These are phyloP conservation scores for Dendrothele bispora DNA, from an alignment of 768 basidiomycete genomes.

Conservation along the genomic window DNA sequence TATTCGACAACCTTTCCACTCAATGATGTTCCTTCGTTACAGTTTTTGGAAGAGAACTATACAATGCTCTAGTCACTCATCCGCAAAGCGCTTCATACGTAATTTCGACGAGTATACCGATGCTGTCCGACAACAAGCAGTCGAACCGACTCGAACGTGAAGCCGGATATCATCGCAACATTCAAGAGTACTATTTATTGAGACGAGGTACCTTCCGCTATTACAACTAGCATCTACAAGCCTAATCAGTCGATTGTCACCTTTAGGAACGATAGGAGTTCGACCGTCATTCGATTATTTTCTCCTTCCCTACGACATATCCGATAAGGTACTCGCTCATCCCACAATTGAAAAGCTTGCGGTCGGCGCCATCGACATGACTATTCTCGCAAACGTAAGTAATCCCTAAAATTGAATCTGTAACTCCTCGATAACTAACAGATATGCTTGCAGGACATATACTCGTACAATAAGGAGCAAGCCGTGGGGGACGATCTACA, in stretches of 20 bases:
- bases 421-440: too few species aligned
- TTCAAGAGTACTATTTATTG: conserved; percentile 29
- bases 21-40: too few species aligned
- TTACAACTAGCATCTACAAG: too few species aligned
- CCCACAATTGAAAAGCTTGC: conserved; percentile 13
- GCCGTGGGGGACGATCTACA: too few species aligned
- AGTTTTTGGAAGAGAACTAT: too few species aligned
- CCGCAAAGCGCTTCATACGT: conserved; percentile 22
- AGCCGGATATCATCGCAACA: conserved; percentile 14
- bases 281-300: conserved; percentile 25
- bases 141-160: too few species aligned
- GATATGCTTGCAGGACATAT: too few species aligned
- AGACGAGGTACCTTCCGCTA: conserved; percentile 33
- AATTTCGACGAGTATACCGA: conserved; percentile 27
- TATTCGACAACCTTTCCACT: too few species aligned
- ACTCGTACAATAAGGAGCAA: too few species aligned
- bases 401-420: too few species aligned
- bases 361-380: background rate
- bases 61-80: too few species aligned
- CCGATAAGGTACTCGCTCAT: conserved; percentile 31
- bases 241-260: too few species aligned
- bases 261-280: conserved; percentile 27
- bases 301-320: conserved; percentile 29
- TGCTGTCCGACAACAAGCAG: conserved; percentile 30
- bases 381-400: background rate